Conservation (phyloP, 805 yeast genomes). For the Candida tammaniensis region DNA sequence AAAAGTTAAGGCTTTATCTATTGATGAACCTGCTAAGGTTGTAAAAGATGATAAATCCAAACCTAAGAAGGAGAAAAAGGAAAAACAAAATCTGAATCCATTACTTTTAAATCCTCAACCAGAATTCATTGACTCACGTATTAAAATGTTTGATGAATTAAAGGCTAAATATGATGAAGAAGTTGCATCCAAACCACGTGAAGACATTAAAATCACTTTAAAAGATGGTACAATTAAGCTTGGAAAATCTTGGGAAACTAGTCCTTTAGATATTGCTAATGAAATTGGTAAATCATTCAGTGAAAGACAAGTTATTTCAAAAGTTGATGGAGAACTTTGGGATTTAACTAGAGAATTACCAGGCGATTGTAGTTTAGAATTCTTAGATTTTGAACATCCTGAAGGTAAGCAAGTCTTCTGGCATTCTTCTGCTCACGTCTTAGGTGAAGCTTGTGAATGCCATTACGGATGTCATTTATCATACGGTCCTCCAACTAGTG, state of each 20-base stretch:
- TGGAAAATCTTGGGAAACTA: slow-evolving; percentile 85
- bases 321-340: slow-evolving; percentile 90
- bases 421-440: slow-evolving; percentile 98
- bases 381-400: slow-evolving; percentile 87
- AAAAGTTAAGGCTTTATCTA: slow-evolving; percentile 45
- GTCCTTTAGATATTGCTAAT: slow-evolving; percentile 83
- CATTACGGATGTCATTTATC: slow-evolving; percentile 89
- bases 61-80: slow-evolving; percentile 21
- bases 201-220: slow-evolving; percentile 71
- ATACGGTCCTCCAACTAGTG: slow-evolving; percentile 94
- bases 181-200: slow-evolving; percentile 56
- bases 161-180: slow-evolving; percentile 74
- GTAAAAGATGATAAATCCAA: slow-evolving; percentile 5
- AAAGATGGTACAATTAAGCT: slow-evolving; percentile 80
- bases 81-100: slow-evolving; percentile 37
- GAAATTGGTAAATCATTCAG: slow-evolving; percentile 82
- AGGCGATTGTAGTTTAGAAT: slow-evolving; percentile 62
- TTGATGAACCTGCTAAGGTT: slow-evolving; percentile 19
- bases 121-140: slow-evolving; percentile 76
- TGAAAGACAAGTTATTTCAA: slow-evolving; percentile 88
- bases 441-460: slow-evolving; percentile 98
- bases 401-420: slow-evolving; percentile 96
- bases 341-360: slow-evolving; percentile 94
- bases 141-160: slow-evolving; percentile 73
- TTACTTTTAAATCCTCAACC: slow-evolving; percentile 71